Evolutionary conservation across 495 filamentous ascomycete species (phyloP).

Genomic region (Tuber umbilicatum): DNA sequence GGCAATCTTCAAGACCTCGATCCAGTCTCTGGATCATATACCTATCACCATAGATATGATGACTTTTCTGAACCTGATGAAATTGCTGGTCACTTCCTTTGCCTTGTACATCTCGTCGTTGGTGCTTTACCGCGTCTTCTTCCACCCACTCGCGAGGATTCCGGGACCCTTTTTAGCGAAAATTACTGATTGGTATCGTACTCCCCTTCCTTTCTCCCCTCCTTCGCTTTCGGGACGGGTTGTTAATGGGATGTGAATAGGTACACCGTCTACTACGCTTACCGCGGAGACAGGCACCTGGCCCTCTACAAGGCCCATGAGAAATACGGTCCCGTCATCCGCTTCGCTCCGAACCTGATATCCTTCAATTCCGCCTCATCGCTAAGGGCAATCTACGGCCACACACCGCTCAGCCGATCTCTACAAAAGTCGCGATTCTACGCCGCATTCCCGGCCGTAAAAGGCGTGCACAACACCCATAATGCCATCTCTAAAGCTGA

Average conservation of each 20-base stretch:
- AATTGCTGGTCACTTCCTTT: slow-evolving; percentile 10
- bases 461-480: slow-evolving; percentile 54
- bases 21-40: slow-evolving; percentile 17
- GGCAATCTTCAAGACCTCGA: slow-evolving; percentile 25
- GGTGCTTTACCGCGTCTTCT: slow-evolving; percentile 41
- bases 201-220: neutral
- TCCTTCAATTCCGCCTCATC: slow-evolving; percentile 49
- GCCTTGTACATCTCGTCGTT: slow-evolving; percentile 26
- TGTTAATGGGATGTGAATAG: slow-evolving; percentile 6
- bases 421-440: slow-evolving; percentile 53
- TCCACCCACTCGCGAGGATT: slow-evolving; percentile 43
- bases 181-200: slow-evolving; percentile 39
- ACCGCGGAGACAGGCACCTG: slow-evolving; percentile 29
- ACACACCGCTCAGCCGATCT: slow-evolving; percentile 43
- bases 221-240: too few species aligned
- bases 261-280: slow-evolving; percentile 38
- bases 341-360: slow-evolving; percentile 48
- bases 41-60: neutral
- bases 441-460: slow-evolving; percentile 51
- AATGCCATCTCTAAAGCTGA: slow-evolving; percentile 52
- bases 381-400: slow-evolving; percentile 53
- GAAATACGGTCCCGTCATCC: slow-evolving; percentile 47
- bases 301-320: slow-evolving; percentile 38
- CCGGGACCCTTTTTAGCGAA: slow-evolving; percentile 44
- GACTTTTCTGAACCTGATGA: neutral